Evolutionary conservation across 2,329 filamentous ascomycete genomes (phyloP).

Genomic region (Phyllosticta ampelicida): DNA sequence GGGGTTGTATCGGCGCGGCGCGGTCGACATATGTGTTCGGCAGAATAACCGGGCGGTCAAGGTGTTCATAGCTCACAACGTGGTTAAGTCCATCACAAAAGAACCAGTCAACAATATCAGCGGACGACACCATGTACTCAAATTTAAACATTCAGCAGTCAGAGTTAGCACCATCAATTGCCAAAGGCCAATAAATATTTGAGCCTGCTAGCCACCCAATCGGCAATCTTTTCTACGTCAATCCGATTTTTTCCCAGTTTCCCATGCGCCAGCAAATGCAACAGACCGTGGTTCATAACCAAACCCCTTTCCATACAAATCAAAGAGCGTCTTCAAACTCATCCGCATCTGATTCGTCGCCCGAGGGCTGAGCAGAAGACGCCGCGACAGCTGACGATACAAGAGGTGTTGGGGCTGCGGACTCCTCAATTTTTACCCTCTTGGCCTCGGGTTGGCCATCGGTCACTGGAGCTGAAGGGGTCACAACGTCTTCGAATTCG

Average conservation of each 20-base stretch:
- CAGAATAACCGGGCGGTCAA: not conserved
- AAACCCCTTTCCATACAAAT: constrained; percentile 22
- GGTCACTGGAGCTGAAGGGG: constrained; percentile 20
- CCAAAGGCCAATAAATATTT: too few species aligned
- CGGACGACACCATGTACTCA: too few species aligned
- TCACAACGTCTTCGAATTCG: constrained; percentile 28
- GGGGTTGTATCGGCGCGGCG: not conserved
- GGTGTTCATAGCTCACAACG: too few species aligned
- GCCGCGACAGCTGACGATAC: constrained; percentile 24
- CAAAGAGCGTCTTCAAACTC: constrained; percentile 36
- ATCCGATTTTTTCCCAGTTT: not conserved
- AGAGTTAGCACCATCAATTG: too few species aligned
- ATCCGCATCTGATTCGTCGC: constrained; percentile 37
- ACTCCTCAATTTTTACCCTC: constrained; percentile 49
- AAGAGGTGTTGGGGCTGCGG: constrained; percentile 23
- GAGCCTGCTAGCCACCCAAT: too few species aligned
- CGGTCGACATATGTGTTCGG: not conserved
- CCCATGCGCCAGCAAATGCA: constrained; percentile 10
- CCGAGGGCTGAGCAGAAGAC: constrained; percentile 28
- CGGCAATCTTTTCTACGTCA: too few species aligned
- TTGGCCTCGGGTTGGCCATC: constrained; percentile 41
- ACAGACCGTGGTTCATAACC: not conserved
- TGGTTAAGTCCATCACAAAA: too few species aligned
- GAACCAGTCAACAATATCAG: too few species aligned
- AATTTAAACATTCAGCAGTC: too few species aligned